phyloP scores from a whole-genome alignment of 148 eudicot species.

The Agrostemma githago region DNA sequence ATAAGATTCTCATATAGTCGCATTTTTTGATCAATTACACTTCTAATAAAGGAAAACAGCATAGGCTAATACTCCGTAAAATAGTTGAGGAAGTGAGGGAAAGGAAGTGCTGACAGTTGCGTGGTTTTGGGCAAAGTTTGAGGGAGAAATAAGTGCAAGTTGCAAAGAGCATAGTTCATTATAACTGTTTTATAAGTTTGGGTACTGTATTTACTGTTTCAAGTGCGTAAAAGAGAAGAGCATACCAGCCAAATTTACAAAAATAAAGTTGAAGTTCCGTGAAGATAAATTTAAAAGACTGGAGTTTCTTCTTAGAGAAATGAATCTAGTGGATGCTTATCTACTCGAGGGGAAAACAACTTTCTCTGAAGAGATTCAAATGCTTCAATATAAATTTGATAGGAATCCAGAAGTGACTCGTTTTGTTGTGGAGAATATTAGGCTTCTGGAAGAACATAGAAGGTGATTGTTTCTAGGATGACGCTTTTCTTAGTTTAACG shows the following conservation, averaged over 20 bases:
- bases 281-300: slow-evolving; percentile 90
- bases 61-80: no score
- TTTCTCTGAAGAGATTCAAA: slow-evolving; percentile 65
- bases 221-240: slow-evolving; percentile 94
- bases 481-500: not conserved
- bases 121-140: no score
- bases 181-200: slow-evolving; percentile 4
- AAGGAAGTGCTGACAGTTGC: no score
- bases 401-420: slow-evolving; percentile 96
- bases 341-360: slow-evolving; percentile 70
- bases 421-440: slow-evolving; percentile 82
- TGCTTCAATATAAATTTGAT: slow-evolving; percentile 71
- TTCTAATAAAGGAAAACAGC: no score
- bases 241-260: slow-evolving; percentile 77
- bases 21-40: no score
- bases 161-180: not conserved
- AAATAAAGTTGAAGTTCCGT: no score
- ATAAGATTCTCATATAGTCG: no score
- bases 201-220: slow-evolving; percentile 13
- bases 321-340: slow-evolving; percentile 58
- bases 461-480: slow-evolving; percentile 34
- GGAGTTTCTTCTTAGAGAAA: slow-evolving; percentile 70
- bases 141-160: no score
- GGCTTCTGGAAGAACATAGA: slow-evolving; percentile 76
- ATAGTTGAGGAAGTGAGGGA: no score